Base-by-base conservation (phyloP, 1,284 basidiomycete genomes). In the Phenoliferia sp. region DNA sequence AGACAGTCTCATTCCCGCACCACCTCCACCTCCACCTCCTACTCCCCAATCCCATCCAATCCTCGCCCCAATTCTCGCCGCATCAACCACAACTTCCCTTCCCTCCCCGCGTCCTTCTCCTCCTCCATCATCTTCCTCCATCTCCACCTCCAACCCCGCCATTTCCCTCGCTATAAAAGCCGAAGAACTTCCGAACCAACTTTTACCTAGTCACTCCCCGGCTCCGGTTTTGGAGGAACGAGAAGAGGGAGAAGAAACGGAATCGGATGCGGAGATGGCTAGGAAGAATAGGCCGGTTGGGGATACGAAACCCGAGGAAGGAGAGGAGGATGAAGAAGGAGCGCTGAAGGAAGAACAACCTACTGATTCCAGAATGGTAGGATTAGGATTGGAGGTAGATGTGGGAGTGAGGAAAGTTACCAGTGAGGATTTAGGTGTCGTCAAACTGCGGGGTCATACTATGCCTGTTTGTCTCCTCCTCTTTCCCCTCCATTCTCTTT, bases 381-480 rank as follows among this genome's bases (percentile, higher is more conserved):
- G n/a, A n/a, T n/a, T n/a, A n/a, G n/a, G n/a, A n/a, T n/a, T n/a
- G n/a, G n/a, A n/a, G n/a, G n/a, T n/a, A 26, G 10, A 10, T 9
- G 15, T 28, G 22, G 44, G 36, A 5, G 28, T 29, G 12, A 33
- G 32, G 36, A 55, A 52, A 56, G 44, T 67, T 31, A 33, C 16
- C 31, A 33, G 59, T 3, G 55, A 61, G 26, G 61, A 69, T 32
- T 48, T 35, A 26, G 58, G 60, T 32, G 66, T 72, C 28, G 61
- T 73, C 55, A 68, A 29, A 32, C 58, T 75, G 22, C 64, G 63
- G 65, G 74, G 74, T 2, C 74, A 75, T 56, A 69, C 70, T 2
- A 60, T 65, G 39, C 32, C 71, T n/a, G 73, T 74, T 10, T 48
- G 65, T 65, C 32, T 2, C 48, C 0, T 44, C 39, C 39, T 36